Conservation (phyloP, 2,329 filamentous ascomycete genomes). For the Hortaea werneckii region DNA sequence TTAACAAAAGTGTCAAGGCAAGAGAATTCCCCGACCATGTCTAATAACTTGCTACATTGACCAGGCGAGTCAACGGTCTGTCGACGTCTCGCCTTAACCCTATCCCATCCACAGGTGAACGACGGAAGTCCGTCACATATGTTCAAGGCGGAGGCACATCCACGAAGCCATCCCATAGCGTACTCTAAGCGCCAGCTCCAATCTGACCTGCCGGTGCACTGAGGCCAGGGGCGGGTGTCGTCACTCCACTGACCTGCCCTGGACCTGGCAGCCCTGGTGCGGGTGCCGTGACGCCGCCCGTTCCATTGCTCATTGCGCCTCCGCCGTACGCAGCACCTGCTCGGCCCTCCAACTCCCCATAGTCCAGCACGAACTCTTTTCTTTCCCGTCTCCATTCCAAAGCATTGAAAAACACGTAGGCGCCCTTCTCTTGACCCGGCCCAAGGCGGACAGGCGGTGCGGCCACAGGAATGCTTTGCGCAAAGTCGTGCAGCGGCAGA, state of each 20-base stretch:
- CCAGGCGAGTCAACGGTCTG: too few relatives aligned
- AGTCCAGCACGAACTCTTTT: conserved; percentile 43
- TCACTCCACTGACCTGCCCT: neutral
- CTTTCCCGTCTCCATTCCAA: conserved; percentile 43
- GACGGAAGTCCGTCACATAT: too few relatives aligned
- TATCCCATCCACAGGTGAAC: too few relatives aligned
- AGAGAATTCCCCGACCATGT: too few relatives aligned
- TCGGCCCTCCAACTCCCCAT: conserved; percentile 40
- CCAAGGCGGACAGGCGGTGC: conserved; percentile 35
- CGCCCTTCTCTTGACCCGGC: conserved; percentile 39
- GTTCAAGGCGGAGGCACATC: too few relatives aligned
- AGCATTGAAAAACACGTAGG: conserved; percentile 47
- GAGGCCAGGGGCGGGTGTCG: neutral
- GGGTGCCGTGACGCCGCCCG: neutral
- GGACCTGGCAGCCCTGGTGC: neutral
- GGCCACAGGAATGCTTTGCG: conserved; percentile 16
- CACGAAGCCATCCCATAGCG: too few relatives aligned
- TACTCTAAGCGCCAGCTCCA: neutral
- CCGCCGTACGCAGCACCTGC: neutral
- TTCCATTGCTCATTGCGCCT: neutral
- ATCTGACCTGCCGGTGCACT: neutral
- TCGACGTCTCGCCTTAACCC: too few relatives aligned
- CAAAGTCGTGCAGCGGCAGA: conserved; percentile 18
- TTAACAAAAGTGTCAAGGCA: too few relatives aligned
- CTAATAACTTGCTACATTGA: too few relatives aligned